Evolutionary conservation across 1,284 basidiomycete species (phyloP), one percentile per base, ranked within the genome.

Genomic region (Ganoderma resinaceum): DNA sequence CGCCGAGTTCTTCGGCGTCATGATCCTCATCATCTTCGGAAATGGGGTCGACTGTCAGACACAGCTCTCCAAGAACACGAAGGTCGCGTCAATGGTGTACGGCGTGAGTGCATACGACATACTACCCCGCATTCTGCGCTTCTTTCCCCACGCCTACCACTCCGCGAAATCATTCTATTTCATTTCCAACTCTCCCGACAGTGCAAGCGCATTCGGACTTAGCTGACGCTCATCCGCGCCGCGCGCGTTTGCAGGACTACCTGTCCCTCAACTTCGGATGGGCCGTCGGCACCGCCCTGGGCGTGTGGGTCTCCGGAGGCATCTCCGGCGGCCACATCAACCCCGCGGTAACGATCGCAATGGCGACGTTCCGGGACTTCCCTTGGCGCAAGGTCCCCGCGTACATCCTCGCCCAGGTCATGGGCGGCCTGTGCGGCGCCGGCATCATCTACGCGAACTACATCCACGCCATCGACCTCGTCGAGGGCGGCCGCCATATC

Each of bases 241-340:
- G 68, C 49, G 23, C 63, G 57, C 65, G 46, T 33, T 23, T 67
- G 57, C 67, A 92, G 91, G 80, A 82, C 57, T 91, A 83, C 73
- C 76, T 89, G 18, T 89, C 91, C 7, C 80, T 91, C 57, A 84
- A 81, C 71, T 79, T 92, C 53, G 91, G 90, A 61, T 94, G 91
- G 91, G 92, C 85, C 23, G 79, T 87, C 63, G 91, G 91, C 78
- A 75, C 82, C 1, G 86, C 88, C 9, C 80, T 94, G 74, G 92
- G 91, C 52, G 90, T 90, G 2, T 93, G 90, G 90, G 81, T 88
- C 7, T 85, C 86, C 16, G 85, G 83, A 62, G 88, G 88, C 59
- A 86, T 92, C 67, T 92, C 91, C 60, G 91, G 92, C 23, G 93
- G 91, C 40, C 92, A 94, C 75, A 86, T 94, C 71, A 94, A 94